Conservation (phyloP, 768 basidiomycete genomes). For the Suillus cothurnatus region DNA sequence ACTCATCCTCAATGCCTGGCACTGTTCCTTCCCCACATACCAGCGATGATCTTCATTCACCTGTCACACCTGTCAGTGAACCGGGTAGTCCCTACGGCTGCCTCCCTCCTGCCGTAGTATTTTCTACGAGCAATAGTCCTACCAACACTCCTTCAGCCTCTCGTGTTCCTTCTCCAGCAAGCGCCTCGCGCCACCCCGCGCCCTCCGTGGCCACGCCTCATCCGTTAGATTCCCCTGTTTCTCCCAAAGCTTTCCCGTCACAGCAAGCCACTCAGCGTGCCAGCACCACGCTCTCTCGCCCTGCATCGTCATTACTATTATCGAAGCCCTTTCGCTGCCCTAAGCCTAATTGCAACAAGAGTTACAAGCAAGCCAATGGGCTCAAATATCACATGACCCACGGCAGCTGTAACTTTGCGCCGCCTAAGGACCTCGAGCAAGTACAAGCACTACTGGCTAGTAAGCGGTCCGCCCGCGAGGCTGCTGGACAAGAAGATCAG, state of each 20-base stretch:
- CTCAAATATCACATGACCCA: constrained; percentile 95
- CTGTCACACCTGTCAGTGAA: constrained; percentile 32
- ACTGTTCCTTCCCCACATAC: constrained; percentile 42
- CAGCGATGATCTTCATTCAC: constrained; percentile 29
- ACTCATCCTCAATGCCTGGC: constrained; percentile 63
- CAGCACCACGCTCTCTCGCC: constrained; percentile 49
- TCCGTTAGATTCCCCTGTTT: constrained; percentile 25
- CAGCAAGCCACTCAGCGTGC: constrained; percentile 35
- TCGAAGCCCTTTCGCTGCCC: constrained; percentile 93
- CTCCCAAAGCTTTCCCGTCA: constrained; percentile 30
- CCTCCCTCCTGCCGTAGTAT: constrained; percentile 68
- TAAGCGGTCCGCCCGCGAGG: constrained; percentile 43
- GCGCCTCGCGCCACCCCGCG: constrained; percentile 22
- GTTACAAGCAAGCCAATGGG: constrained; percentile 94
- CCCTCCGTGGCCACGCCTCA: constrained; percentile 17
- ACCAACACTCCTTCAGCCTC: constrained; percentile 51
- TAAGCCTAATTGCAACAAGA: constrained; percentile 94
- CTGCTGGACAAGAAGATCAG: constrained; percentile 43
- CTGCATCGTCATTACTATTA: constrained; percentile 62
- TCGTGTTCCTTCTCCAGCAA: constrained; percentile 38
- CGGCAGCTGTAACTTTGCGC: constrained; percentile 91
- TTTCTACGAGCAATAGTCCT: constrained; percentile 50
- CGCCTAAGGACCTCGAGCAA: constrained; percentile 81
- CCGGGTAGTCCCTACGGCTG: constrained; percentile 44
- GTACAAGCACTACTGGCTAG: constrained; percentile 69